Evolutionary conservation across 2,329 filamentous ascomycete genomes (phyloP), one percentile per base, ranked within the genome.

Genomic region (Colletotrichum lupini): DNA sequence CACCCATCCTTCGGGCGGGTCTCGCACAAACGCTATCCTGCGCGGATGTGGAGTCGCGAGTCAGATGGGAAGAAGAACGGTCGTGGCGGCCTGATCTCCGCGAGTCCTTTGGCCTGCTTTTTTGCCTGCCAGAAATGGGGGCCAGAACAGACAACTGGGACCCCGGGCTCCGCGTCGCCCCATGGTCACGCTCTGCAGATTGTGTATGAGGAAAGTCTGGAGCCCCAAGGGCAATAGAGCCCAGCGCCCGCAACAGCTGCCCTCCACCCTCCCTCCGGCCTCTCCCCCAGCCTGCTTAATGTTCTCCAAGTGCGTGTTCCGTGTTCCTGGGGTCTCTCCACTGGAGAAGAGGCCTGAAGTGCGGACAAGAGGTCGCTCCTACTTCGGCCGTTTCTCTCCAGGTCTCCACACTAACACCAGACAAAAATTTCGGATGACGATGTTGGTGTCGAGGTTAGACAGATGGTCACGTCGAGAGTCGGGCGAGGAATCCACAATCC

Each of bases 381-480:
- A 71, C 71, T 66, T 73, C 71, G 71, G 71, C 56, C 67, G 60
- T 70, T 73, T 32, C 52, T 71, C 70, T 61, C 67, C 71, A 71
- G 71, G 24, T 65, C 71, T 71, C 71, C 71, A 73, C 71, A 35
- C 35, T 5, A 42, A 66, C 56, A 62, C 46, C 67, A 61, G 61
- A 71, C 71, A 55, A 61, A 46, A 61, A 35, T 61, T 66, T 61
- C 24, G 46, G 49, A 73, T 73, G 71, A 71, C 67, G 67, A 57
- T 66, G 56, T 61, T 73, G 37, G 67, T 65, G 71, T 73, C 67
- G 60, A 69, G 42, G 37, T 19, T 53, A 72, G 67, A 61, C 67
- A 58, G 28, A 24, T 55, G 28, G 32, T 42, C 42, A 61, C 60
- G 52, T 52, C 49, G 35, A 66, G 60, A 26, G 56, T 57, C 32